phyloP scores from a whole-genome alignment of 2,329 filamentous ascomycete species.

The Pseudogymnoascus sp. region DNA sequence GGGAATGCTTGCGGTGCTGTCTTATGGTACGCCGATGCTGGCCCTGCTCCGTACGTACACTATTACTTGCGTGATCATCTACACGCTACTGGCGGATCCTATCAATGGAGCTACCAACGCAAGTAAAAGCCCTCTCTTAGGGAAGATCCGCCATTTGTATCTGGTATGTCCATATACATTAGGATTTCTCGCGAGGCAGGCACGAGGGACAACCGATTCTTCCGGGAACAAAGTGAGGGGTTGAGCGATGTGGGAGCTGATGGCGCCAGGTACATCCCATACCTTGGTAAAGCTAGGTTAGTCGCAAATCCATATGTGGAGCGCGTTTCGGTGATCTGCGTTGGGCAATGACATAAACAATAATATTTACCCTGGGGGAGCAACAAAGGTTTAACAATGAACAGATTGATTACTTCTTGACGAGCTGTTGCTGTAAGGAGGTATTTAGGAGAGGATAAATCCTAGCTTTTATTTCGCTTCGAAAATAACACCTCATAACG shows the following conservation, averaged over 20 bases:
- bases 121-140: neutral
- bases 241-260: conserved; percentile 6
- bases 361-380: conserved; percentile 1
- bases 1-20: conserved; percentile 1
- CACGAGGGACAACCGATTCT: conserved; percentile 12
- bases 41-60: neutral
- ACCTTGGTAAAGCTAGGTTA: conserved; percentile 4
- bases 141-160: conserved; percentile 2
- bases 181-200: neutral
- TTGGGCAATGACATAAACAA: conserved; percentile 9
- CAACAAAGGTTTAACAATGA: neutral
- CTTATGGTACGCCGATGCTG: conserved; percentile 4
- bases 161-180: neutral
- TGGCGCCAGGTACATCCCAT: conserved; percentile 5
- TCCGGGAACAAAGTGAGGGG: conserved; percentile 6
- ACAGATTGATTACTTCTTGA: neutral
- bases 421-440: neutral
- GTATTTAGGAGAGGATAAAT: neutral
- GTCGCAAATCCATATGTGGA: conserved; percentile 11
- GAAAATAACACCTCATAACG: neutral
- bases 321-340: conserved; percentile 8
- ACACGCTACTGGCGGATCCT: conserved; percentile 8
- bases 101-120: conserved; percentile 1
- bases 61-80: conserved; percentile 10
- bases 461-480: neutral